Conservation (phyloP, 805 yeast genomes). For the Ogataea minuta region DNA sequence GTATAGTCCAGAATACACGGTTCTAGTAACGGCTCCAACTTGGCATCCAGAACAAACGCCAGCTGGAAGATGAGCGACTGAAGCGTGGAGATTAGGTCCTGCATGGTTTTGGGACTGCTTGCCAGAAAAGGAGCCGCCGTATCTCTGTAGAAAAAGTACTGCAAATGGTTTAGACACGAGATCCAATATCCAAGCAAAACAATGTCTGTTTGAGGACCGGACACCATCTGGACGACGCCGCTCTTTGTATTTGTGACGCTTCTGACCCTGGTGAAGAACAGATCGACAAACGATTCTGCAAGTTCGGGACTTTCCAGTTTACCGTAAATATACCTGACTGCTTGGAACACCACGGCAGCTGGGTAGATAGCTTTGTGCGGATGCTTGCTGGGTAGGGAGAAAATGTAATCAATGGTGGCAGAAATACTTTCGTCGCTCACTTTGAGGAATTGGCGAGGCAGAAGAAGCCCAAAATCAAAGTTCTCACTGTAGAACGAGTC, state of each 20-base stretch:
- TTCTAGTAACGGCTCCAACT: constrained; percentile 56
- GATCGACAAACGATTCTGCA: constrained; percentile 57
- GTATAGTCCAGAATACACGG: constrained; percentile 72
- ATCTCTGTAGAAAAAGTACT: constrained; percentile 73
- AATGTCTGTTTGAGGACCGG: constrained; percentile 48
- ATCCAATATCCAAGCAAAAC: constrained; percentile 84
- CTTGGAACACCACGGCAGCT: constrained; percentile 67
- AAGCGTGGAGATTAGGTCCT: constrained; percentile 52
- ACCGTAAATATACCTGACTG: constrained; percentile 64
- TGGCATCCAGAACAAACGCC: constrained; percentile 61
- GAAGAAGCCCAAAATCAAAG: constrained; percentile 56
- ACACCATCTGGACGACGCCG: constrained; percentile 43
- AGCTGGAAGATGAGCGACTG: constrained; percentile 66
- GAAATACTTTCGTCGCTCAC: constrained; percentile 60
- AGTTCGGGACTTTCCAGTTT: constrained; percentile 53
- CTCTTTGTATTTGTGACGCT: constrained; percentile 58
- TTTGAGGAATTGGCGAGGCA: constrained; percentile 58
- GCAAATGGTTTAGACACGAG: constrained; percentile 70
- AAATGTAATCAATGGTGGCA: constrained; percentile 45
- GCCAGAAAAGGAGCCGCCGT: constrained; percentile 48
- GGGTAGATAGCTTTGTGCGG: constrained; percentile 57
- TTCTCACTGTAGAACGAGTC: constrained; percentile 32
- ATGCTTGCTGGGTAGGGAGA: constrained; percentile 41
- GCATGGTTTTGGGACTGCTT: constrained; percentile 56
- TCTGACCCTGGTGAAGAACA: constrained; percentile 60